A percentile compares a stretch with the other conserved stretches of the same genome.
phyloP scores from a whole-genome alignment of 129 eudicot genomes.

The Ambrosia trifida region DNA sequence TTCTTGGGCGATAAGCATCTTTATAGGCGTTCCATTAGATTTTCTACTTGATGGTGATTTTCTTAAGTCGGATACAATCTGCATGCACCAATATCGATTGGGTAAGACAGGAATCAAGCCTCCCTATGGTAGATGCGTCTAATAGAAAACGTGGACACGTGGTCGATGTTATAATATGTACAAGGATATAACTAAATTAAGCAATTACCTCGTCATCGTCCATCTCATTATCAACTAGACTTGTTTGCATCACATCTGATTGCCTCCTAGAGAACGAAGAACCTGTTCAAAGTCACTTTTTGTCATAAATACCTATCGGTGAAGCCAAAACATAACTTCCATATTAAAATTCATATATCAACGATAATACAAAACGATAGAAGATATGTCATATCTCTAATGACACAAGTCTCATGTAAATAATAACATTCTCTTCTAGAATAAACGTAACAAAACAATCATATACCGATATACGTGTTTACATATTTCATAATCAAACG shows the following conservation, averaged over 20 bases:
- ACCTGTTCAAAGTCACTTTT: conserved; percentile 42
- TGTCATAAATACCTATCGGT: not conserved
- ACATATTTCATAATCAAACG: not conserved
- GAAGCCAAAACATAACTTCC: not conserved
- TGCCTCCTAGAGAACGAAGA: conserved; percentile 70
- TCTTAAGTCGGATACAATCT: conserved; percentile 43
- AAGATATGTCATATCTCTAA: not conserved
- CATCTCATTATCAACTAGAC: conserved; percentile 41
- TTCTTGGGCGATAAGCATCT: conserved; percentile 90
- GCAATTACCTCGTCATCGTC: conserved; percentile 64
- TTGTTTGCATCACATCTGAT: conserved; percentile 56
- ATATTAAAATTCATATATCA: not conserved
- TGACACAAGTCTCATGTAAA: not conserved
- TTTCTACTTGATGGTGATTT: conserved; percentile 40
- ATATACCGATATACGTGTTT: not conserved
- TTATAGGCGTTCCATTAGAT: conserved; percentile 68
- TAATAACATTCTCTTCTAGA: not conserved
- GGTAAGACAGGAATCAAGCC: conserved; percentile 11
- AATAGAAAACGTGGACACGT: not conserved
- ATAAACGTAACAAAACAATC: not conserved
- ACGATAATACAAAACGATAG: not conserved
- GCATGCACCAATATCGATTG: conserved; percentile 31
- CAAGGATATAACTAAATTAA: conserved; percentile 1
- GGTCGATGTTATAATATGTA: not conserved
- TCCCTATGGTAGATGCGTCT: not conserved